These are phyloP conservation scores for Candida sonorensis DNA, from an alignment of 805 yeast genomes.

Conservation along the genomic window DNA sequence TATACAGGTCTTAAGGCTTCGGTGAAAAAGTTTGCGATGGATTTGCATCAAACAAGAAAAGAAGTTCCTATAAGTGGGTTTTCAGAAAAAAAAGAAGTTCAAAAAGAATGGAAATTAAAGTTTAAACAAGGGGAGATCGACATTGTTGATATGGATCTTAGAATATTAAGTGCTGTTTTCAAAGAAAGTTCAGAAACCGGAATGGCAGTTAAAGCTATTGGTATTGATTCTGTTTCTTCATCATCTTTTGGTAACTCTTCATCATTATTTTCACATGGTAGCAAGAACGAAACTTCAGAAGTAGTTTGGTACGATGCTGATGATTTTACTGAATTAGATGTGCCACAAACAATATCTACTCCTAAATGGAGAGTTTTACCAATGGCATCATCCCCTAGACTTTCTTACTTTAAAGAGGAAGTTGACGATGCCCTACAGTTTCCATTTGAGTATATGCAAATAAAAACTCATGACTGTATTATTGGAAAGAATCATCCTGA, in stretches of 20 bases:
- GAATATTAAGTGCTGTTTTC: slow-evolving; percentile 60
- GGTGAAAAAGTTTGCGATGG: slow-evolving; percentile 49
- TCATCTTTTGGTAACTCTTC: slow-evolving; percentile 16
- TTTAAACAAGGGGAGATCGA: slow-evolving; percentile 69
- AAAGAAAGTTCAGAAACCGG: slow-evolving; percentile 46
- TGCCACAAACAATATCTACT: slow-evolving; percentile 31
- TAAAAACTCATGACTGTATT: slow-evolving; percentile 60
- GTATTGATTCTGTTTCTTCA: slow-evolving; percentile 15
- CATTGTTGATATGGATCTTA: slow-evolving; percentile 58
- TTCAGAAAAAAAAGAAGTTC: slow-evolving; percentile 34
- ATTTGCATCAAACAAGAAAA: slow-evolving; percentile 58
- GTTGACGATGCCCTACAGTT: slow-evolving; percentile 35
- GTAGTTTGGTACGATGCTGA: slow-evolving; percentile 63
- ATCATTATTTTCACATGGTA: slow-evolving; percentile 10
- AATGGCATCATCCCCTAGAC: slow-evolving; percentile 44
- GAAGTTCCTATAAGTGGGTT: slow-evolving; percentile 21
- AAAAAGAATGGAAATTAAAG: slow-evolving; percentile 45
- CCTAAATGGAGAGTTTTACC: slow-evolving; percentile 49
- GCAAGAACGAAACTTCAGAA: slow-evolving; percentile 9
- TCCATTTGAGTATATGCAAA: slow-evolving; percentile 52
- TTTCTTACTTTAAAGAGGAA: slow-evolving; percentile 53
- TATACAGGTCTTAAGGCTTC: slow-evolving; percentile 69
- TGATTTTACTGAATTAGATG: slow-evolving; percentile 69
- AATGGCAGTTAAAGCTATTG: slow-evolving; percentile 29
- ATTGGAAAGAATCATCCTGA: slow-evolving; percentile 51